Base-by-base conservation (phyloP, 345 rosid species). In the Ailanthus altissimus region DNA sequence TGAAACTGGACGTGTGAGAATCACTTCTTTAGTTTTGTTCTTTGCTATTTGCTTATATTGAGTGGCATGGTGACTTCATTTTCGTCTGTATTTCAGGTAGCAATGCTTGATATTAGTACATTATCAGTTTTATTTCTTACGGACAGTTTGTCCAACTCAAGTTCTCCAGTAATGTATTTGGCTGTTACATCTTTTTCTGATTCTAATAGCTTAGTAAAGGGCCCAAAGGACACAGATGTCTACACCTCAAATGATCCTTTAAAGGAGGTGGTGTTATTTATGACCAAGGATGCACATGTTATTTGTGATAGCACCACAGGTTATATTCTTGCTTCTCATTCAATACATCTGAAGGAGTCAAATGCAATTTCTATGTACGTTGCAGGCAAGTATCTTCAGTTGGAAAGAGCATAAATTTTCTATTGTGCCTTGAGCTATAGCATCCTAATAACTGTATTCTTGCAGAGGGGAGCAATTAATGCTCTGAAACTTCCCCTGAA, bases 1-100 rank as follows among this genome's bases (percentile, higher is more conserved):
- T 89, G 83, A 86, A 67, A 90, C 94, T 86, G 94, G 95, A 81
- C 84, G 73, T 85, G 98, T 94, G 73, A 73, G 86, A 83, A 71
- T 85, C 73, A 78, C 54, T 70, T 65, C 12, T 72, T 15, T 59
- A 6, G 15, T 60, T 63, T 77, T 63, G 25, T 61, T 40, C 47
- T 43, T 59, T 36, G 16, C 43, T 42, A 21, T 40, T 15, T 59
- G 32, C 53, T 71, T 47, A 38, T 49, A 28, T 56, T 63, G 60
- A 25, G 28, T 51, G 15, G n/a, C 67, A n/a, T n/a, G n/a, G n/a
- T n/a, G n/a, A n/a, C n/a, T n/a, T n/a, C n/a, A n/a, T 78, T 74
- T 80, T 61, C 70, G 71, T 67, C 65, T 56, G 42, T 80, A 51
- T 86, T 89, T 78, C 93, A 96, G 99, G 98, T 91, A 57, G 93